phyloP scores from a whole-genome alignment of 202 grass and related monocot species.

The Panicum virgatum region DNA sequence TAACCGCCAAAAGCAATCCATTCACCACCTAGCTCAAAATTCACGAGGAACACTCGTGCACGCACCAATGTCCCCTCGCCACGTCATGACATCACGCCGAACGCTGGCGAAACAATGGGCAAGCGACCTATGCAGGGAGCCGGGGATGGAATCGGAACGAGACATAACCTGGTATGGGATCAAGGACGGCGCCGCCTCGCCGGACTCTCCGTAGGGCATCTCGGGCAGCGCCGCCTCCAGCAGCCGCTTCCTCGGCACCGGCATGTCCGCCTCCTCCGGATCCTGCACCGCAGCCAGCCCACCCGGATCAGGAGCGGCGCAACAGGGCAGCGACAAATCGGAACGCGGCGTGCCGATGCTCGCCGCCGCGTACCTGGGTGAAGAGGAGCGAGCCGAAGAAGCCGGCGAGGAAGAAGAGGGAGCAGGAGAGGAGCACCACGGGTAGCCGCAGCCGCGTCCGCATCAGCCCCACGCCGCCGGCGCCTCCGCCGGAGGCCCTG shows the following conservation, averaged over 20 bases:
- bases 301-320: constrained; percentile 32
- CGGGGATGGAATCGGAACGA: background rate
- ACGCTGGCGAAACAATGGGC: background rate
- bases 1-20: background rate
- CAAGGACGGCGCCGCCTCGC: constrained; percentile 44
- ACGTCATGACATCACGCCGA: background rate
- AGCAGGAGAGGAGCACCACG: constrained; percentile 69
- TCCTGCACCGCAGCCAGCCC: constrained; percentile 41
- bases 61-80: background rate
- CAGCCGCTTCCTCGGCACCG: constrained; percentile 45
- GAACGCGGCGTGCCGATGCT: background rate
- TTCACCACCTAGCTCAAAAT: background rate
- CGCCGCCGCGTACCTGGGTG: constrained; percentile 53
- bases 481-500: constrained; percentile 3
- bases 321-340: background rate
- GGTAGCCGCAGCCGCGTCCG: constrained; percentile 70
- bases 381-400: constrained; percentile 78
- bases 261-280: constrained; percentile 44
- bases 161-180: constrained; percentile 80
- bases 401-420: constrained; percentile 86
- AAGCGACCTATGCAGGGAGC: background rate
- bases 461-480: constrained; percentile 41
- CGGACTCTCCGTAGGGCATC: constrained; percentile 70
- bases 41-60: background rate
- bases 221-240: constrained; percentile 57